Percentiles rank a stretch among this genome's conserved stretches.
Evolutionary conservation across 306 rosid species (phyloP).

Genomic region (Lathyrus tuberosus): DNA sequence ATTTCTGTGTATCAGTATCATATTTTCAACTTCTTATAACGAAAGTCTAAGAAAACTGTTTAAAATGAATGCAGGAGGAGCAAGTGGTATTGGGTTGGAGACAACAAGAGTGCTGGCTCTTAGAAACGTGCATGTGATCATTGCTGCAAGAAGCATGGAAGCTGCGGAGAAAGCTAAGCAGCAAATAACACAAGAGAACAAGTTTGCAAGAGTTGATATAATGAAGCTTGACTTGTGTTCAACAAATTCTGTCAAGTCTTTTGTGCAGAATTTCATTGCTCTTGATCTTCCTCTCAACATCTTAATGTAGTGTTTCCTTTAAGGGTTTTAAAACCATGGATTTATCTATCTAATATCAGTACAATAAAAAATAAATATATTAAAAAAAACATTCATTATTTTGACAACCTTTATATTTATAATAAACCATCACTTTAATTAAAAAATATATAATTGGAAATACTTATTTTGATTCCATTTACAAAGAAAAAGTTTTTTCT

Average conservation of each 20-base stretch:
- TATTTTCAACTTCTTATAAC: too few species aligned
- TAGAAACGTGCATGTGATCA: slow-evolving; percentile 66
- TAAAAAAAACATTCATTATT: too few species aligned
- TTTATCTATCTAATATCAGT: too few species aligned
- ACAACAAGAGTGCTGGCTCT: slow-evolving; percentile 79
- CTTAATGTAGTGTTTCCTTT: slow-evolving; percentile 53
- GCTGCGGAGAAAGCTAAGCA: slow-evolving; percentile 71
- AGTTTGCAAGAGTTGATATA: slow-evolving; percentile 62
- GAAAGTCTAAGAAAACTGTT: too few species aligned
- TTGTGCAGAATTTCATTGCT: slow-evolving; percentile 62
- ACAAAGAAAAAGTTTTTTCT: too few species aligned
- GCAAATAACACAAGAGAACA: slow-evolving; percentile 46
- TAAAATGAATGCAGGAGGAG: slow-evolving; percentile 66
- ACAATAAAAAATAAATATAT: not conserved
- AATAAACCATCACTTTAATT: too few species aligned
- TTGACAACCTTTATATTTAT: too few species aligned
- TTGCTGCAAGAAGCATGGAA: slow-evolving; percentile 70
- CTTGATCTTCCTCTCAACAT: slow-evolving; percentile 88
- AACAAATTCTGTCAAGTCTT: slow-evolving; percentile 57
- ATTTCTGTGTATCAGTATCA: too few species aligned
- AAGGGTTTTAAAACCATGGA: not conserved
- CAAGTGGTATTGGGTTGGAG: slow-evolving; percentile 92
- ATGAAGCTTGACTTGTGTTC: slow-evolving; percentile 77
- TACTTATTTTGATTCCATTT: too few species aligned
- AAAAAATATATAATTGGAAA: too few species aligned